These are phyloP conservation scores for Hypoxylon sp. DNA, from an alignment of 2,329 filamentous ascomycete genomes.

Conservation along the genomic window DNA sequence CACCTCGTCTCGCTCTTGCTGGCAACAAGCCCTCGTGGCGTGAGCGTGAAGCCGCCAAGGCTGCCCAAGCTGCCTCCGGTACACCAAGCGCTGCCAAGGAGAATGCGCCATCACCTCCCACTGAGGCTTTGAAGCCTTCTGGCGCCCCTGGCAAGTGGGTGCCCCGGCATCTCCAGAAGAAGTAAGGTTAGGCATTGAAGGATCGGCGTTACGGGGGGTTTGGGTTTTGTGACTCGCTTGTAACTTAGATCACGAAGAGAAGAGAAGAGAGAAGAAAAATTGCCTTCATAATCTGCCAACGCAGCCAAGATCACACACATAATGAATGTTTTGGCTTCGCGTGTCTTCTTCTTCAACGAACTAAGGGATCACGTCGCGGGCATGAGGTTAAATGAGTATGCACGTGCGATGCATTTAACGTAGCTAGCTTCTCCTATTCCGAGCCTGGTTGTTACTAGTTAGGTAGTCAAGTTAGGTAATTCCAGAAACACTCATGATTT, in stretches of 20 bases:
- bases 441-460: no score
- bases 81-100: slow-evolving; percentile 36
- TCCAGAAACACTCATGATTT: no score
- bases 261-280: no score
- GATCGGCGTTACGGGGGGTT: slow-evolving; percentile 45
- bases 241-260: slow-evolving; percentile 43
- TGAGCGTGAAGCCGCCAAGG: slow-evolving; percentile 70
- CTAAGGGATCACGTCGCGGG: no score
- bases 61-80: slow-evolving; percentile 45
- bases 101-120: slow-evolving; percentile 30
- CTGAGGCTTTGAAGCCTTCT: slow-evolving; percentile 61
- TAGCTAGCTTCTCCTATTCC: no score
- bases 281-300: slow-evolving; percentile 26
- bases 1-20: slow-evolving; percentile 69
- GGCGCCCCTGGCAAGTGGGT: slow-evolving; percentile 68
- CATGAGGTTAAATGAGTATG: no score
- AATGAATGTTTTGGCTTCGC: no score
- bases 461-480: no score
- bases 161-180: slow-evolving; percentile 56
- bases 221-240: slow-evolving; percentile 41
- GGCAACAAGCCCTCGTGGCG: slow-evolving; percentile 75
- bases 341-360: no score
- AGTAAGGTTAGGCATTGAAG: slow-evolving; percentile 45
- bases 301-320: slow-evolving; percentile 18
- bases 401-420: no score